A percentile compares a stretch with the other conserved stretches of the same genome.
Evolutionary conservation across 805 yeast genomes (phyloP).

Genomic region (Ogataea polymorpha): DNA sequence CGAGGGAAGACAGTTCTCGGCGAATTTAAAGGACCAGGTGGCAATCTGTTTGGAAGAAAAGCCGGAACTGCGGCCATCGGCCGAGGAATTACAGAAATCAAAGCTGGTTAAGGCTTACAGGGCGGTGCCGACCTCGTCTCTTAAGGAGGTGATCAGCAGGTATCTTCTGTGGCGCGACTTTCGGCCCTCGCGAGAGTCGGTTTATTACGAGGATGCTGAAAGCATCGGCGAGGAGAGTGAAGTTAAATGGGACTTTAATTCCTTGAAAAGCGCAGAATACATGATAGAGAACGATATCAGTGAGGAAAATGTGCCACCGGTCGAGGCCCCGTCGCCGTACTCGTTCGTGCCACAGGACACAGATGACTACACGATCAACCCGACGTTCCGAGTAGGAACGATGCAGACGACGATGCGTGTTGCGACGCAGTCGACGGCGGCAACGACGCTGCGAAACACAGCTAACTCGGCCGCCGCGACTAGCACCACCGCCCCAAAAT

Average conservation of each 20-base stretch:
- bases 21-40: constrained; percentile 76
- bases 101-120: constrained; percentile 67
- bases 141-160: constrained; percentile 73
- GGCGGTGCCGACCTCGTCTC: constrained; percentile 51
- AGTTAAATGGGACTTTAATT: constrained; percentile 89
- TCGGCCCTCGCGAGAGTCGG: constrained; percentile 51
- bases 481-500: constrained; percentile 61
- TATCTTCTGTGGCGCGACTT: constrained; percentile 76
- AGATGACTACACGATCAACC: constrained; percentile 18
- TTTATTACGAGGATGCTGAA: constrained; percentile 42
- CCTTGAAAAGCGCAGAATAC: constrained; percentile 69
- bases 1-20: constrained; percentile 83
- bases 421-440: constrained; percentile 12
- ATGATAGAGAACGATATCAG: constrained; percentile 68
- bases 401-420: constrained; percentile 21
- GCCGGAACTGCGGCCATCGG: constrained; percentile 82
- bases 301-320: constrained; percentile 20
- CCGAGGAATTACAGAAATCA: constrained; percentile 77
- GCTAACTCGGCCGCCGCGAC: constrained; percentile 19
- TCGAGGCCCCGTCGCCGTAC: constrained; percentile 1
- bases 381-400: constrained; percentile 17
- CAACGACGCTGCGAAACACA: constrained; percentile 19
- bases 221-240: constrained; percentile 34
- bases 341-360: constrained; percentile 6
- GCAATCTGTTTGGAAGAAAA: constrained; percentile 93